Base-by-base conservation (phyloP, 192 early-diverging fungal species). In the Coemansia sp. region DNA sequence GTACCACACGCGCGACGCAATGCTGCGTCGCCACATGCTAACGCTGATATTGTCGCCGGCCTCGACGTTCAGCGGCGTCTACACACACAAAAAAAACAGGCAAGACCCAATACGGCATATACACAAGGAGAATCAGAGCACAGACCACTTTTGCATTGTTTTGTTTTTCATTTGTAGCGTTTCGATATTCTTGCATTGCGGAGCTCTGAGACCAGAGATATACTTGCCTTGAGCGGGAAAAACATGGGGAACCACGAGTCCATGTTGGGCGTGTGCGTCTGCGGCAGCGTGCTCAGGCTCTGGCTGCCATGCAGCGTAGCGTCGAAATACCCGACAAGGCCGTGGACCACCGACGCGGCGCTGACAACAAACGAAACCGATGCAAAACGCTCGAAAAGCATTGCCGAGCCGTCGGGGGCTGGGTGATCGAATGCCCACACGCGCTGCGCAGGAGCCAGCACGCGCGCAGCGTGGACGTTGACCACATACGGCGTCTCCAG, bases 161-260 rank as follows among this genome's bases (percentile, higher is more conserved):
- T 41, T 41, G 5, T 41, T 41, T 5, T 41, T 5, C 9, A 41
- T 5, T 11, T 5, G 45, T 15, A 0, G 45, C 12, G 3, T 8
- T 12, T 48, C 4, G 45, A 15, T 15, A 5, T 48, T 15, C 45
- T 15, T 12, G 17, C 12, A 4, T 3, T 15, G 14, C 1, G 12
- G 14, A 3, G 14, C 4, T 48, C 8, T 48, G 3, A 8, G 4
- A 48, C 3, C 12, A 5, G 7, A 48, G 8, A 12, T 5, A 48
- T 48, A 48, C 45, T 48, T 48, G 45, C 89, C 84, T 88, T 85
- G 51, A 94, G 54, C 4, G 98, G 98, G 72, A 99, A 98, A 73
- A 88, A 98, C 62, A 99, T 95, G 1, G 98, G 96, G 77, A 99
- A 99, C 98, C 98, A 99, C 70, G 92, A 94, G 68, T 95, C 93